Percentiles rank a stretch among this genome's conserved stretches.
Conservation (phyloP, 2,329 filamentous ascomycete genomes). For the Plectosphaerella sp. region DNA sequence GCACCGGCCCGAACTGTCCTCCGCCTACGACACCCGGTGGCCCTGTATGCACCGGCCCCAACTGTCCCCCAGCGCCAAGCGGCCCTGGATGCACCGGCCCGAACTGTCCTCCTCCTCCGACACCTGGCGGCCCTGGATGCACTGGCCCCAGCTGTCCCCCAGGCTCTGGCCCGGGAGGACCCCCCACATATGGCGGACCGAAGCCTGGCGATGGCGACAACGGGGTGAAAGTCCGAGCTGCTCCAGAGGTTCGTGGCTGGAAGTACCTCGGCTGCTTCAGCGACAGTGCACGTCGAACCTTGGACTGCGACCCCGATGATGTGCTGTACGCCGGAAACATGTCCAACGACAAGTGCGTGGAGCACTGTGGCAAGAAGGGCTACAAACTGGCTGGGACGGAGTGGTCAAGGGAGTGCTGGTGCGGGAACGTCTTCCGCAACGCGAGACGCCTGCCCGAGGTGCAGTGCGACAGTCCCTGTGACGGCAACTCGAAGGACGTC, state of each 20-base stretch:
- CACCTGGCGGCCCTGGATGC: not conserved
- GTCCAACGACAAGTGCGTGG: conserved; percentile 44
- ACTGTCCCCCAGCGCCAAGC: too few relatives aligned
- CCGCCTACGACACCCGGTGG: too few relatives aligned
- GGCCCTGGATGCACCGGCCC: not conserved
- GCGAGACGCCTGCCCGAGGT: conserved; percentile 7
- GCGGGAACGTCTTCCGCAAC: conserved; percentile 23
- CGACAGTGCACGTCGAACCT: conserved; percentile 14
- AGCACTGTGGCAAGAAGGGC: conserved; percentile 36
- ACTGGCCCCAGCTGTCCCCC: not conserved
- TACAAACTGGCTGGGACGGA: conserved; percentile 45
- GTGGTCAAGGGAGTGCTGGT: conserved; percentile 48
- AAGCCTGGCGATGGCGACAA: not conserved
- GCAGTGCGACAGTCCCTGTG: conserved; percentile 8
- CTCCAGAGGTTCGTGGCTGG: conserved; percentile 14
- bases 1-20: not conserved
- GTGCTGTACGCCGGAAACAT: conserved; percentile 27
- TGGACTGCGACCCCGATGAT: conserved; percentile 16
- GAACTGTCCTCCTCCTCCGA: not conserved
- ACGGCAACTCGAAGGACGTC: conserved; percentile 7
- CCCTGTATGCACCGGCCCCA: not conserved
- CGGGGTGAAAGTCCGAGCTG: not conserved
- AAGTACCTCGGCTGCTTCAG: conserved; percentile 25
- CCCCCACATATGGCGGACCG: not conserved
- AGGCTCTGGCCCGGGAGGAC: not conserved